Evolutionary conservation across 1,284 basidiomycete species (phyloP).

Genomic region (Crepidotus sp.): DNA sequence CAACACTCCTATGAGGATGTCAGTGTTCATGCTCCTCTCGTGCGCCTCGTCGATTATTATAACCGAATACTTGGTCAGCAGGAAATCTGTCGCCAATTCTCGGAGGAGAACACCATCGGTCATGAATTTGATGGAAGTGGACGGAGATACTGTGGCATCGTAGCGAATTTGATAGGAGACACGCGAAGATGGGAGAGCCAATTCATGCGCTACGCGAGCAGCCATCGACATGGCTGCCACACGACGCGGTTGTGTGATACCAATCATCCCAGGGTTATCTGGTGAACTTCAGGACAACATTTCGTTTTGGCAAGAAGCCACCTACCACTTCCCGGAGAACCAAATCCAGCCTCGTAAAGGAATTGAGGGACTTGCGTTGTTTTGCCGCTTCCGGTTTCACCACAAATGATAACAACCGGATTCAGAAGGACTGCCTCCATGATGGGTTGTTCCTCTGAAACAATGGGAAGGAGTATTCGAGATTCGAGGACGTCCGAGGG

Average conservation of each 20-base stretch:
- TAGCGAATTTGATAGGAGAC: constrained; percentile 98
- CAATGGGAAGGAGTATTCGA: constrained; percentile 79
- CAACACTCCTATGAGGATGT: constrained; percentile 93
- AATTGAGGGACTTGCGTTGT: constrained; percentile 98
- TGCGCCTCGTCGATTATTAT: constrained; percentile 98
- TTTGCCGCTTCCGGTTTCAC: constrained; percentile 97
- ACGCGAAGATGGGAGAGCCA: constrained; percentile 69
- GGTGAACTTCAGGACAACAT: neutral
- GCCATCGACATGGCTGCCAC: constrained; percentile 98
- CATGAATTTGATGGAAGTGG: constrained; percentile 98
- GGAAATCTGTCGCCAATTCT: constrained; percentile 87
- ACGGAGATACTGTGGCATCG: constrained; percentile 83
- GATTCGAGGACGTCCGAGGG: constrained; percentile 70
- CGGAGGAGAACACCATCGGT: constrained; percentile 96
- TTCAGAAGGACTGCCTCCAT: constrained; percentile 89
- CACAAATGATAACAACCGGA: constrained; percentile 86
- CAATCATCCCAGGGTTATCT: constrained; percentile 98
- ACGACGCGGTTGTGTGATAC: constrained; percentile 93
- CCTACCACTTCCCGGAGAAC: constrained; percentile 69
- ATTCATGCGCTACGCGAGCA: constrained; percentile 81
- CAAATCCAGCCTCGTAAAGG: constrained; percentile 95
- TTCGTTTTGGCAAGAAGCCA: constrained; percentile 6
- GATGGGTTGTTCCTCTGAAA: constrained; percentile 90
- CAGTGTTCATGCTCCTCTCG: constrained; percentile 97
- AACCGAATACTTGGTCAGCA: constrained; percentile 86